Evolutionary conservation across 768 basidiomycete species (phyloP).

Genomic region (Leccinum uliginosum): DNA sequence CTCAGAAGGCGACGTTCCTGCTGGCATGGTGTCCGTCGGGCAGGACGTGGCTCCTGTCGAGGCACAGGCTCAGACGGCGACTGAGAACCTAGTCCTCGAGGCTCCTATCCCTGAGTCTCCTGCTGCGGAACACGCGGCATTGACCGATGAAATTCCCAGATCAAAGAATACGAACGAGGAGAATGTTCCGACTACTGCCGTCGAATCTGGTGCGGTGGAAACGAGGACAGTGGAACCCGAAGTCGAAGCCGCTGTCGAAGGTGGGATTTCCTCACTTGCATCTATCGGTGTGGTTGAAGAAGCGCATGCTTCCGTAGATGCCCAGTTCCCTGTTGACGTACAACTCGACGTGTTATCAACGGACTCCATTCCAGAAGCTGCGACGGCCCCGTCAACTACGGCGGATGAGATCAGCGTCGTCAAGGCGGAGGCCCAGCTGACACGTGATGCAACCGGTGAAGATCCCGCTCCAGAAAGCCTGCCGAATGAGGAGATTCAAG

Average conservation of each 20-base stretch:
- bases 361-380: conserved; percentile 3
- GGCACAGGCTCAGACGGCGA: conserved; percentile 4
- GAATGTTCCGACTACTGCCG: not conserved
- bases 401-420: not conserved
- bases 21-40: not conserved
- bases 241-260: not conserved
- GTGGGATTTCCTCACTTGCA: not conserved
- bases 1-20: not conserved
- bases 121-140: not conserved
- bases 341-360: not conserved
- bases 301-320: not conserved
- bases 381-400: not conserved
- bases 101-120: not conserved
- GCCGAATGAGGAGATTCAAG: not conserved
- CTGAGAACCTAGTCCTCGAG: not conserved
- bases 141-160: conserved; percentile 7
- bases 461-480: not conserved
- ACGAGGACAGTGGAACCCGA: not conserved
- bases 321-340: not conserved
- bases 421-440: not conserved
- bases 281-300: not conserved
- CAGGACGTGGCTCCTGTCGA: not conserved
- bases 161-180: not conserved
- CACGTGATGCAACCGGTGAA: not conserved
- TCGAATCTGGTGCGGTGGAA: not conserved